A percentile compares a stretch with the other conserved stretches of the same genome.
phyloP scores from a whole-genome alignment of 176 grass and related monocot species.

The Paspalum notatum region DNA sequence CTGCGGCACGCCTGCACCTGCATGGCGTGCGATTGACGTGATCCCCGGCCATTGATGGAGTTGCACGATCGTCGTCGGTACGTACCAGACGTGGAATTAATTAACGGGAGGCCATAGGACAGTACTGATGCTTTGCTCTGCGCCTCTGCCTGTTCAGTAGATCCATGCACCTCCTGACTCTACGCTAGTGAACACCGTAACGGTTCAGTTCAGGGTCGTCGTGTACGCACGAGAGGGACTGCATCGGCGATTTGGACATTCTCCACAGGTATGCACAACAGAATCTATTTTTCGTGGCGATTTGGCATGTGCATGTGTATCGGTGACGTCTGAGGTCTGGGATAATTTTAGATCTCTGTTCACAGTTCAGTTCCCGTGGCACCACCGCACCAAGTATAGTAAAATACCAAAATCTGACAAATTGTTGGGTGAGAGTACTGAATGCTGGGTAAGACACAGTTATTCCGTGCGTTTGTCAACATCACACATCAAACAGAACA shows the following conservation, averaged over 20 bases:
- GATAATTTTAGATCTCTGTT: slow-evolving; percentile 7
- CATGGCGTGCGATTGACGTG: background rate
- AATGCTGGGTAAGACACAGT: too few relatives aligned
- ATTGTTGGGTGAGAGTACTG: too few relatives aligned
- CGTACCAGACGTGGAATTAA: background rate
- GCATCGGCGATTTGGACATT: too few relatives aligned
- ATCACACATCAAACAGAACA: too few relatives aligned
- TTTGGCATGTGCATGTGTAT: background rate
- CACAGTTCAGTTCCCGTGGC: slow-evolving; percentile 13
- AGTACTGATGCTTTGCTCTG: background rate
- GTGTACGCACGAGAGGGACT: background rate
- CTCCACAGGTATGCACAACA: too few relatives aligned
- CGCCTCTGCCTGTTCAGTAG: background rate
- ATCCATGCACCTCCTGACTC: too few relatives aligned
- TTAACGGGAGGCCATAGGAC: background rate
- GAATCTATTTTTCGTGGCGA: too few relatives aligned
- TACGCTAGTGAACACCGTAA: too few relatives aligned
- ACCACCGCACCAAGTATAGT: background rate
- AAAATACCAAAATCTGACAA: too few relatives aligned
- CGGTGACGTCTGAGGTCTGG: background rate
- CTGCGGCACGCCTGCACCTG: background rate
- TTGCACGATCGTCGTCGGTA: background rate
- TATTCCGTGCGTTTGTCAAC: too few relatives aligned
- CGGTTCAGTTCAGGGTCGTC: too few relatives aligned
- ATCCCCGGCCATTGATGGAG: background rate